Conservation (phyloP, 2,329 filamentous ascomycete species). For the Aschersonia sp. region DNA sequence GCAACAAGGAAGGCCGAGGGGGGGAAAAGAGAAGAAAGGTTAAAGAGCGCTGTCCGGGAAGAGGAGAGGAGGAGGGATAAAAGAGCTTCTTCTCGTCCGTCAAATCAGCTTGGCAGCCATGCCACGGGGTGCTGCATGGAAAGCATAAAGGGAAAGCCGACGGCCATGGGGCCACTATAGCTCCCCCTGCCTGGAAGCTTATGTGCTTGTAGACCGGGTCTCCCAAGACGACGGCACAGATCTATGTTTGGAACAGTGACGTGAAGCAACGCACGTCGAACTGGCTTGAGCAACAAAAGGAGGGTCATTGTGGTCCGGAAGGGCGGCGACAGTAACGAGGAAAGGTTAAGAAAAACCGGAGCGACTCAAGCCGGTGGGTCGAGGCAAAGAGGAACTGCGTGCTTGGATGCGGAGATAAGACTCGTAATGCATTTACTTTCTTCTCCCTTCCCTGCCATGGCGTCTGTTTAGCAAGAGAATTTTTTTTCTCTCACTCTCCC, state of each 20-base stretch:
- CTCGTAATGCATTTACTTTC: neutral
- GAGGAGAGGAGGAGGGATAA: neutral
- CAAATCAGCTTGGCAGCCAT: neutral
- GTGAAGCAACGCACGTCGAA: neutral
- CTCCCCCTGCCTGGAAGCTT: neutral
- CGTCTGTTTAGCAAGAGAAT: neutral
- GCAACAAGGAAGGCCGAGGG: neutral
- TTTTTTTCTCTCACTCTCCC: neutral
- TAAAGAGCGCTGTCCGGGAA: neutral
- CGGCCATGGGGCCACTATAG: neutral
- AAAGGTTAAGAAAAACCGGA: neutral
- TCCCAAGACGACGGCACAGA: constrained; percentile 1
- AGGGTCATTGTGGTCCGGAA: constrained; percentile 5
- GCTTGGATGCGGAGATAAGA: neutral
- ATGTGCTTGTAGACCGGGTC: too few relatives aligned
- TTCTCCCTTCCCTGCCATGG: neutral
- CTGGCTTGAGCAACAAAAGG: constrained; percentile 2
- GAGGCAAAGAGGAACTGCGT: neutral
- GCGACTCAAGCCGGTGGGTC: neutral
- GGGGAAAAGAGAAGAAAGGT: constrained; percentile 1
- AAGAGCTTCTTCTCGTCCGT: neutral
- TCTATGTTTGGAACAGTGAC: constrained; percentile 1
- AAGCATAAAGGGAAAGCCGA: neutral
- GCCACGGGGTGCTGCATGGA: neutral
- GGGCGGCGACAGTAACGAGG: neutral